Conservation (phyloP, 2,329 filamentous ascomycete genomes). For the Colletotrichum lupini region DNA sequence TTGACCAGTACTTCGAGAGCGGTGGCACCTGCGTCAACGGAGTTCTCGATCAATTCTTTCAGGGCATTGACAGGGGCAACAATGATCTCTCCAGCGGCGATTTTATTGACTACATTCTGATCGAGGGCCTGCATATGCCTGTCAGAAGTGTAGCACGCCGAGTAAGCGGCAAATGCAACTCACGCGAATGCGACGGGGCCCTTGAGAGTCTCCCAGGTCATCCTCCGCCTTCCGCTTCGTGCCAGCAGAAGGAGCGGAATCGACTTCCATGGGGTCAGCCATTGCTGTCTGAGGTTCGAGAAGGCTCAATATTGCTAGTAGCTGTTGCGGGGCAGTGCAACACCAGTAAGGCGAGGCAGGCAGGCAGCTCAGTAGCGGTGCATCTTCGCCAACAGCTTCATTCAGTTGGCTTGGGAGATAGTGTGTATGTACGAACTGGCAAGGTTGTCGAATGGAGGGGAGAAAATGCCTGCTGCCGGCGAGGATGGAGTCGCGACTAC, state of each 20-base stretch:
- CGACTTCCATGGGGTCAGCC: conserved; percentile 53
- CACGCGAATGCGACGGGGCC: conserved; percentile 62
- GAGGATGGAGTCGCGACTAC: not conserved
- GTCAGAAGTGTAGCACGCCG: conserved; percentile 17
- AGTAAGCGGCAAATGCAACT: conserved; percentile 37
- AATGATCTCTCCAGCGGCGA: conserved; percentile 97
- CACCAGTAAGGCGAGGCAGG: not conserved
- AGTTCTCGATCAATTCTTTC: conserved; percentile 97
- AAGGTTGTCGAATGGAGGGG: not conserved
- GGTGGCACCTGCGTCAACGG: conserved; percentile 96
- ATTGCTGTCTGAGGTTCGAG: conserved; percentile 35
- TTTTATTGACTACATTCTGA: conserved; percentile 96
- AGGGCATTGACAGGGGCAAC: conserved; percentile 95
- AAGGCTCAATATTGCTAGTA: not conserved
- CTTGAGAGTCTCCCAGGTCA: conserved; percentile 48
- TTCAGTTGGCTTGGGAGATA: too few relatives aligned
- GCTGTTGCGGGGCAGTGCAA: not conserved
- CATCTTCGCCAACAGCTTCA: not conserved
- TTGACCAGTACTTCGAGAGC: conserved; percentile 91
- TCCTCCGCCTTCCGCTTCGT: conserved; percentile 62
- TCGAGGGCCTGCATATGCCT: conserved; percentile 76
- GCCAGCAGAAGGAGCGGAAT: conserved; percentile 55
- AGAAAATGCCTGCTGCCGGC: not conserved
- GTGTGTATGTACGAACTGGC: not conserved
- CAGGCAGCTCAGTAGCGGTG: not conserved